Conservation (phyloP, 75 land plant genomes). For the Gnetum montanum region DNA sequence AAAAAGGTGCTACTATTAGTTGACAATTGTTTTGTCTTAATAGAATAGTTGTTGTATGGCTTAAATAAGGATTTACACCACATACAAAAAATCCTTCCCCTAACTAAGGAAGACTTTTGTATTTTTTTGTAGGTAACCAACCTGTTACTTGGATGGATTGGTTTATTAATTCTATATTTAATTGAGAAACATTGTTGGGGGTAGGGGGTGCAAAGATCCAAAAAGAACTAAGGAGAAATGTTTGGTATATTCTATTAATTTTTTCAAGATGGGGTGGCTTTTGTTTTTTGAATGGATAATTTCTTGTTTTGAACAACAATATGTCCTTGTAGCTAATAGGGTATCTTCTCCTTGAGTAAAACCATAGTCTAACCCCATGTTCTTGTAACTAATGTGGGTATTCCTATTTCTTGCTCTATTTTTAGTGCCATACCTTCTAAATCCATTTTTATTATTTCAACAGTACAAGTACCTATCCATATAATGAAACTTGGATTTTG, state of each 20-base stretch:
- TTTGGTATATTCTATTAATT: constrained; percentile 2
- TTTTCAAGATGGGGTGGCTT: neutral
- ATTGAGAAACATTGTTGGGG: constrained; percentile 4
- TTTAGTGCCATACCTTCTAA: neutral
- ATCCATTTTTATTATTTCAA: neutral
- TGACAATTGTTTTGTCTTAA: constrained; percentile 2
- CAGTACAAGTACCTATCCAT: neutral
- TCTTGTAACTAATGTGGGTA: neutral
- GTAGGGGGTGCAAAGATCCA: constrained; percentile 8
- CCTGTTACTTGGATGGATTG: constrained; percentile 1
- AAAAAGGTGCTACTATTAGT: constrained; percentile 7
- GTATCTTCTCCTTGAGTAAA: neutral
- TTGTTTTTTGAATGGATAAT: neutral
- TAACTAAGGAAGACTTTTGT: neutral
- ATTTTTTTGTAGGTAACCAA: constrained; percentile 5
- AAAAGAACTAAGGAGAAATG: constrained; percentile 5
- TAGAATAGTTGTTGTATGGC: constrained; percentile 2
- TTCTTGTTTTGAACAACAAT: neutral
- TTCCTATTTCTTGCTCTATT: neutral
- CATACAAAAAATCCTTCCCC: constrained; percentile 6
- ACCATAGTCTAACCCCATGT: neutral
- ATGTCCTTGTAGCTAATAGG: neutral
- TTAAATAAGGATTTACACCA: constrained; percentile 5
- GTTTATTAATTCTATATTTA: constrained; percentile 4
- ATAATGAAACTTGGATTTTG: neutral